Conservation (phyloP, 148 eudicot genomes). For the Amaranthus hypochondriacus region DNA sequence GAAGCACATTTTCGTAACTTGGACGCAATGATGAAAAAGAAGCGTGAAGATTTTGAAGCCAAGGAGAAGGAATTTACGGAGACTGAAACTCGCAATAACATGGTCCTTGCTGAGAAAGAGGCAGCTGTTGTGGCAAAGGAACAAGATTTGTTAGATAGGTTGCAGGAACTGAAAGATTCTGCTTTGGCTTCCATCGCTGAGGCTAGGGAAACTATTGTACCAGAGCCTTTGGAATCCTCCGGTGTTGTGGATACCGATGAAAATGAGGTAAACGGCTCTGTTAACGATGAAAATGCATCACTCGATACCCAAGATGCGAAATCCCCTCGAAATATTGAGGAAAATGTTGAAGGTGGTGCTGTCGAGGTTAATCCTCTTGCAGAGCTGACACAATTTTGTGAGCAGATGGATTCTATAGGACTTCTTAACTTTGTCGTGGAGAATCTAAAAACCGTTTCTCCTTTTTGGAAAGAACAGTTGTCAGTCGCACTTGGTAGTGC, state of each 20-base stretch:
- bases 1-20: constrained; percentile 40
- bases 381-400: constrained; percentile 51
- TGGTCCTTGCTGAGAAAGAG: constrained; percentile 40
- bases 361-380: constrained; percentile 46
- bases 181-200: constrained; percentile 53
- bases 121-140: constrained; percentile 49
- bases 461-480: constrained; percentile 36
- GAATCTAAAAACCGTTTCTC: constrained; percentile 37
- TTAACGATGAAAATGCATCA: constrained; percentile 39
- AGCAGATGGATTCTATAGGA: constrained; percentile 65
- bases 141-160: constrained; percentile 46
- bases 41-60: constrained; percentile 39
- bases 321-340: constrained; percentile 31
- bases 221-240: constrained; percentile 25
- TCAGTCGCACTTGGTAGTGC: constrained; percentile 50
- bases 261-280: constrained; percentile 50
- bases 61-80: constrained; percentile 44
- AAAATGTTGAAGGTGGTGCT: constrained; percentile 38
- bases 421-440: constrained; percentile 44
- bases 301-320: constrained; percentile 31
- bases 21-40: constrained; percentile 37
- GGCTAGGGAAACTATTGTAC: constrained; percentile 30
- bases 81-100: constrained; percentile 30
- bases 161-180: constrained; percentile 64
- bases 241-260: constrained; percentile 26